A percentile compares a stretch with the other conserved stretches of the same genome.
Evolutionary conservation across 345 rosid species (phyloP).

Genomic region (Citrus medica): DNA sequence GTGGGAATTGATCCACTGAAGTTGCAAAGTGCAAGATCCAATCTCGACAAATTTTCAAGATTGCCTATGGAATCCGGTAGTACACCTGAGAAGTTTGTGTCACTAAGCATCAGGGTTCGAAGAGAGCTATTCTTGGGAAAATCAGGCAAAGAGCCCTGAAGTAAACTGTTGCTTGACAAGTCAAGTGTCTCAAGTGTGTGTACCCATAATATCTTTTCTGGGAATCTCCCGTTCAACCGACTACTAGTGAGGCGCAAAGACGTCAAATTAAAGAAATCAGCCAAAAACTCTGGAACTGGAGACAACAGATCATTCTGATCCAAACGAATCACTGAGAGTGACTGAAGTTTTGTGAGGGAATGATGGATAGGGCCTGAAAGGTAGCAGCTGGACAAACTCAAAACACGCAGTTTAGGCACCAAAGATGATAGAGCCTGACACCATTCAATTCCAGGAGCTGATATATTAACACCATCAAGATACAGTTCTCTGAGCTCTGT

Average conservation of each 20-base stretch:
- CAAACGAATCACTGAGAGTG: constrained; percentile 28
- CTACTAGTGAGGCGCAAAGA: neutral
- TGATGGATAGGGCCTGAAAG: constrained; percentile 27
- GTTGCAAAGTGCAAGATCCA: constrained; percentile 1
- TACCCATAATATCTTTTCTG: constrained; percentile 21
- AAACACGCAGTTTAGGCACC: constrained; percentile 24
- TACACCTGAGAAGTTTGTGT: constrained; percentile 25
- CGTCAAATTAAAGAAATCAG: constrained; percentile 19
- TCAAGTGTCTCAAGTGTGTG: constrained; percentile 27
- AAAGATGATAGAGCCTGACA: constrained; percentile 29
- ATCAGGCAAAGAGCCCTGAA: constrained; percentile 10
- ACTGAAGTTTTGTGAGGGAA: constrained; percentile 22
- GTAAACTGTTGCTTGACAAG: constrained; percentile 13
- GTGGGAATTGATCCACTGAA: constrained; percentile 22
- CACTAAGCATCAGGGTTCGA: constrained; percentile 7
- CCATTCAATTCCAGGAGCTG: constrained; percentile 28
- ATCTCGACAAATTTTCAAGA: constrained; percentile 21
- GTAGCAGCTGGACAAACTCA: constrained; percentile 39
- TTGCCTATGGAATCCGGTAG: constrained; percentile 23
- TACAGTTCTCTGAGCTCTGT: constrained; percentile 12
- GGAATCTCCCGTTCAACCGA: constrained; percentile 20
- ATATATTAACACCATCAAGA: constrained; percentile 36
- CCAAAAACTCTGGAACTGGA: constrained; percentile 28
- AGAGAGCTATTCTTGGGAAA: constrained; percentile 22
- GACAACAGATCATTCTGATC: constrained; percentile 9